Evolutionary conservation across 108 stramenopile genomes (phyloP).

Genomic region (Cyclostephanos tholiformis): DNA sequence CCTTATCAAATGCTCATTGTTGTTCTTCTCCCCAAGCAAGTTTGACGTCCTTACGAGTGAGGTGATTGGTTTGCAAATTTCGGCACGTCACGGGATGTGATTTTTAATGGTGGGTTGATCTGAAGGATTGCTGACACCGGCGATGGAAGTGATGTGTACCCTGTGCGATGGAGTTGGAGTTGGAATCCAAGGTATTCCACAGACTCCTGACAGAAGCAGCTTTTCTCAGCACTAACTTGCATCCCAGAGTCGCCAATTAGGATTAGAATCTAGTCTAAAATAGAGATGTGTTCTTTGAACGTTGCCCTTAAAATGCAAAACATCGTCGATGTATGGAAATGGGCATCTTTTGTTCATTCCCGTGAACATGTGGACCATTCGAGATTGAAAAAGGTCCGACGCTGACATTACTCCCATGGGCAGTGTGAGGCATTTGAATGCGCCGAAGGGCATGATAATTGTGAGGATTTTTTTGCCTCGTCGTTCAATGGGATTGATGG

Average conservation of each 20-base stretch:
- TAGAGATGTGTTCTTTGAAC: constrained; percentile 4
- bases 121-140: constrained; percentile 26
- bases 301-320: constrained; percentile 13
- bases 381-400: too few relatives aligned
- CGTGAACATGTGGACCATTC: too few relatives aligned
- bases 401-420: too few relatives aligned
- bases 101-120: constrained; percentile 30
- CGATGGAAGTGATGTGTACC: too few relatives aligned
- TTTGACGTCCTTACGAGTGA: constrained; percentile 18
- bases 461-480: constrained; percentile 7
- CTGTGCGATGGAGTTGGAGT: constrained; percentile 13
- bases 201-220: constrained; percentile 9
- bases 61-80: constrained; percentile 32
- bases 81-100: constrained; percentile 26
- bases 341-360: background rate
- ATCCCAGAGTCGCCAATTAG: constrained; percentile 17
- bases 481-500: constrained; percentile 10
- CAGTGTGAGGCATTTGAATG: too few relatives aligned
- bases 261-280: background rate
- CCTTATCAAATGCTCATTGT: background rate
- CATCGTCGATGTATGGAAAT: constrained; percentile 13
- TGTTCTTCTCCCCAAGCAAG: constrained; percentile 11
- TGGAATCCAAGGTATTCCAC: constrained; percentile 26
- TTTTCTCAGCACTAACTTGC: constrained; percentile 34
- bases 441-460: constrained; percentile 10